phyloP scores from a whole-genome alignment of 2,329 filamentous ascomycete genomes.

The Neofusicoccum ribis region DNA sequence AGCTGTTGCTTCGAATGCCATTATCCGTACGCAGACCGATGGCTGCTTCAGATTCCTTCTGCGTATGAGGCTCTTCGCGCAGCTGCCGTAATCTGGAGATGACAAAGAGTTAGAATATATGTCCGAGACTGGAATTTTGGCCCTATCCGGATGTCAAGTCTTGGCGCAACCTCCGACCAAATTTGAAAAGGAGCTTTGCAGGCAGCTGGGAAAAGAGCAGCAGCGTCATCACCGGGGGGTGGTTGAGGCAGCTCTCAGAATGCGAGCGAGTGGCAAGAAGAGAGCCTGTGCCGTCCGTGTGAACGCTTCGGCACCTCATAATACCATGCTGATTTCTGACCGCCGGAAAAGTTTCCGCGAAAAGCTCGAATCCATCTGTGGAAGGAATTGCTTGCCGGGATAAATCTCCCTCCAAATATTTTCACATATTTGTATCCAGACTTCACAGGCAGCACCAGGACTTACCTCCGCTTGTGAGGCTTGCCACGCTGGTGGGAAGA shows the following conservation, averaged over 20 bases:
- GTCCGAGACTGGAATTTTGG: not conserved
- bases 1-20: conserved; percentile 43
- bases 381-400: no score
- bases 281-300: no score
- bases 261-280: no score
- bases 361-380: no score
- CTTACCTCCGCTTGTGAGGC: conserved; percentile 84
- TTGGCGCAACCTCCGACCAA: no score
- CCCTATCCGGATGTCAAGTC: no score
- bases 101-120: not conserved
- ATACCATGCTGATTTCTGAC: no score
- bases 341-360: no score
- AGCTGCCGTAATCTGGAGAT: conserved; percentile 72
- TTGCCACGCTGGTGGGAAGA: conserved; percentile 79
- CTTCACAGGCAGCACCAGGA: not conserved
- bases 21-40: conserved; percentile 72
- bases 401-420: not conserved
- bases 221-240: no score
- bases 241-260: no score
- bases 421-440: not conserved
- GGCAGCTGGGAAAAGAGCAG: not conserved
- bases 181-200: not conserved
- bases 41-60: conserved; percentile 82
- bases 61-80: conserved; percentile 80
- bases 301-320: no score